These are phyloP conservation scores for Spiraea crenata DNA, from an alignment of 331 rosid genomes.

Conservation along the genomic window DNA sequence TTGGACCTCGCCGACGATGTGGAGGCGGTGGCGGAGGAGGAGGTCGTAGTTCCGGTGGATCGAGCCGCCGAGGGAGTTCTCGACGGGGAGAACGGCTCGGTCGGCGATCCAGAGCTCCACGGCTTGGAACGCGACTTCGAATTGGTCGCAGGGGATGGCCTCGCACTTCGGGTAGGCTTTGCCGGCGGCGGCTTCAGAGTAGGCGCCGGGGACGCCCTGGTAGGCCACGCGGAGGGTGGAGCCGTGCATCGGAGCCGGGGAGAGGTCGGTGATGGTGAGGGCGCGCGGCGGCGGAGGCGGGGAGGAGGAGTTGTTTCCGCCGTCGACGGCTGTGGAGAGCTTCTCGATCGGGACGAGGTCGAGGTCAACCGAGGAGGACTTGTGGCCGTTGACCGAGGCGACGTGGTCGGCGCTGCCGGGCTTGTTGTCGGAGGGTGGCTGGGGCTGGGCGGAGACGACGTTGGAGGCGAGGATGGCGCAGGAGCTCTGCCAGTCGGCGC, in stretches of 20 bases:
- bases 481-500: slow-evolving; percentile 87
- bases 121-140: slow-evolving; percentile 84
- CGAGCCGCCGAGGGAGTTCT: slow-evolving; percentile 94
- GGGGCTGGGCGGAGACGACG: slow-evolving; percentile 48
- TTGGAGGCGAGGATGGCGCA: slow-evolving; percentile 85
- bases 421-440: slow-evolving; percentile 28
- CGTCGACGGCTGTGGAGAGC: slow-evolving; percentile 1
- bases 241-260: slow-evolving; percentile 94
- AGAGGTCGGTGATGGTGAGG: slow-evolving; percentile 70
- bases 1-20: slow-evolving; percentile 93
- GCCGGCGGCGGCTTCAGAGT: slow-evolving; percentile 92
- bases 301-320: slow-evolving; percentile 27
- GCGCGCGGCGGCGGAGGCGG: slow-evolving; percentile 65
- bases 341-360: slow-evolving; percentile 60
- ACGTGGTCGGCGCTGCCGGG: slow-evolving; percentile 32
- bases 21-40: slow-evolving; percentile 91
- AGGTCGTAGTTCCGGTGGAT: slow-evolving; percentile 97
- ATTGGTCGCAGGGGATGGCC: slow-evolving; percentile 93
- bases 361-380: slow-evolving; percentile 50
- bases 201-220: slow-evolving; percentile 96
- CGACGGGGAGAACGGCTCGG: slow-evolving; percentile 80
- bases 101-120: slow-evolving; percentile 95
- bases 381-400: slow-evolving; percentile 70
- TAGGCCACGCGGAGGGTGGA: slow-evolving; percentile 75
- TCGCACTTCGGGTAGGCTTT: slow-evolving; percentile 89